Conservation (phyloP, 345 rosid genomes). For the Populus nigra region DNA sequence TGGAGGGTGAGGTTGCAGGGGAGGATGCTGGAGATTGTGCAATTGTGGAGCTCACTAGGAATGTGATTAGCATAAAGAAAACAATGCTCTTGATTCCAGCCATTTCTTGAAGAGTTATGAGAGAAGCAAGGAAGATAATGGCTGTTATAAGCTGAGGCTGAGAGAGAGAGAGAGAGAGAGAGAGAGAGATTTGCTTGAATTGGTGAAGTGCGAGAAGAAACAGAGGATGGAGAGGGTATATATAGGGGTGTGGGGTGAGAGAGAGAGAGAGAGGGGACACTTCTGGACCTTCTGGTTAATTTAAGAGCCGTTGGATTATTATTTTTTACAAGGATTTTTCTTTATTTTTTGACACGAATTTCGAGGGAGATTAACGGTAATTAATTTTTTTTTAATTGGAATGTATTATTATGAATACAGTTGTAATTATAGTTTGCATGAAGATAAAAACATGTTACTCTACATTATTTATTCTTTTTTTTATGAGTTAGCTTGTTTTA, state of each 20-base stretch:
- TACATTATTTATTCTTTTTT: no score
- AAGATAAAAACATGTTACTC: no score
- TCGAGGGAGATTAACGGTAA: background rate
- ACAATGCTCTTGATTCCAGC: background rate
- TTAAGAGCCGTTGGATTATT: constrained; percentile 3
- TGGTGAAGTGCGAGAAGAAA: background rate
- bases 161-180: accelerated
- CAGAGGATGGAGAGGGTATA: background rate
- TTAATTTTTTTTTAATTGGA: background rate
- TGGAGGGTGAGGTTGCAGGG: constrained; percentile 1
- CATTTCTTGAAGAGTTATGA: background rate
- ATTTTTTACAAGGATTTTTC: background rate
- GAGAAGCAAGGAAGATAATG: background rate
- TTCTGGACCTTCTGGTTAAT: background rate
- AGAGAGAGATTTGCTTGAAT: background rate
- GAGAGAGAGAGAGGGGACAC: background rate
- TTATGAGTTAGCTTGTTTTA: no score
- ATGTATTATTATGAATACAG: no score
- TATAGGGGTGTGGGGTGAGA: background rate
- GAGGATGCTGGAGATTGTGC: constrained; percentile 18
- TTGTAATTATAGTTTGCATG: no score
- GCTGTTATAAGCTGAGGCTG: no score
- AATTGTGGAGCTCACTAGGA: background rate
- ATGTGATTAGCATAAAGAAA: background rate
- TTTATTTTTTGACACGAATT: background rate